phyloP scores from a whole-genome alignment of 1,139 yeast genomes.

The Waltiozyma sp. region DNA sequence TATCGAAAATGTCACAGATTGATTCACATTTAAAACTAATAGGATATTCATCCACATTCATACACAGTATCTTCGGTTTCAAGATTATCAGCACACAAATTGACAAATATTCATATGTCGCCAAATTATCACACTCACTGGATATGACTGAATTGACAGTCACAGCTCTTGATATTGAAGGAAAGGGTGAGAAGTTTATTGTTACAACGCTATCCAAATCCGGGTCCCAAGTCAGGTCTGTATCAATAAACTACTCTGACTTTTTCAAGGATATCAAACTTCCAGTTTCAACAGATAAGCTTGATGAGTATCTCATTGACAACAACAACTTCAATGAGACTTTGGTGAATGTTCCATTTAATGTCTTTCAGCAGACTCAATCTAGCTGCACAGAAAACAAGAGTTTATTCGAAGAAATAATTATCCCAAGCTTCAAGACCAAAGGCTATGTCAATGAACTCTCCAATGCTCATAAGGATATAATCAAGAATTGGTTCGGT shows the following conservation, averaged over 20 bases:
- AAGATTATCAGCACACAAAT: neutral
- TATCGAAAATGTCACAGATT: neutral
- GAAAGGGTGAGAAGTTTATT: neutral
- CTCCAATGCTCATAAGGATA: neutral
- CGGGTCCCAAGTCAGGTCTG: neutral
- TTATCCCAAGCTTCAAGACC: neutral
- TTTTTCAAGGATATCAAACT: conserved; percentile 1
- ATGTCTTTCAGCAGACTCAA: neutral
- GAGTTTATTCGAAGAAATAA: neutral
- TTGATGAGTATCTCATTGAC: conserved; percentile 1
- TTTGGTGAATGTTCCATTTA: neutral
- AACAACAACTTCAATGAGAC: neutral
- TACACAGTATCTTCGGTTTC: conserved; percentile 3
- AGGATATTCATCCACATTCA: conserved; percentile 3
- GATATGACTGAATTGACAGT: neutral
- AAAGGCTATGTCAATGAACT: neutral
- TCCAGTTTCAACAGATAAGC: conserved; percentile 1
- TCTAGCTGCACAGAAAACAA: neutral
- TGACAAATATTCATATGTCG: neutral
- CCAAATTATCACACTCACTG: neutral
- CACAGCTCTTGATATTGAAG: neutral
- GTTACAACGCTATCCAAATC: neutral
- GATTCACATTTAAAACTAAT: conserved; percentile 1
- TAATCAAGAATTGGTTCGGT: neutral
- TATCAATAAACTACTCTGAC: neutral